A percentile compares a stretch with the other conserved stretches of the same genome.
Conservation (phyloP, 1,139 yeast species). For the Saccharomyces hybrid region DNA sequence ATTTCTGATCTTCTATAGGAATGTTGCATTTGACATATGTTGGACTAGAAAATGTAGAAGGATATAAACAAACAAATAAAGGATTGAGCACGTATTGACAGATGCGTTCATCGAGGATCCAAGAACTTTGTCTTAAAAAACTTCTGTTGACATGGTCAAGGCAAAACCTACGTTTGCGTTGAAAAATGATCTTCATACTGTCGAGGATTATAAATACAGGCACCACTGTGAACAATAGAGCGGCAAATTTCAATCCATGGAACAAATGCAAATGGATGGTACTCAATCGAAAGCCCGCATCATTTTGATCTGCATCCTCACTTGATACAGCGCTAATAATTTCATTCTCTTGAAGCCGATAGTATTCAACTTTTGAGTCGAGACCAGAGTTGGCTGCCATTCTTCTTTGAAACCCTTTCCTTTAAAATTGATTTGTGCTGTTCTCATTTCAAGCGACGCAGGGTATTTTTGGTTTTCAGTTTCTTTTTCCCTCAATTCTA, state of each 20-base stretch:
- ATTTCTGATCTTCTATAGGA: constrained; percentile 1
- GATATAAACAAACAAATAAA: constrained; percentile 7
- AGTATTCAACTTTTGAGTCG: neutral
- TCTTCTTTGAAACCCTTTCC: constrained; percentile 2
- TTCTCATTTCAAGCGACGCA: neutral
- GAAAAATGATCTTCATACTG: constrained; percentile 1
- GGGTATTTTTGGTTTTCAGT: neutral
- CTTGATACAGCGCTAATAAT: neutral
- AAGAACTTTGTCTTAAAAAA: constrained; percentile 16
- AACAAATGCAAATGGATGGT: neutral
- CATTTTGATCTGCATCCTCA: neutral
- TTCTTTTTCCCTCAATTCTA: neutral
- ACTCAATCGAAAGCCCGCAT: neutral
- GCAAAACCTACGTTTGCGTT: constrained; percentile 2
- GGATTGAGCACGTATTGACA: constrained; percentile 15
- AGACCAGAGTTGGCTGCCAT: constrained; percentile 1
- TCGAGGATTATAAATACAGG: constrained; percentile 3
- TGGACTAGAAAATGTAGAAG: neutral
- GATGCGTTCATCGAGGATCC: constrained; percentile 8
- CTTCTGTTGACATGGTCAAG: constrained; percentile 7
- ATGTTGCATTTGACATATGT: neutral
- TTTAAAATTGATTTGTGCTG: neutral
- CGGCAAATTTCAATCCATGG: constrained; percentile 1
- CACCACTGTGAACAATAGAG: constrained; percentile 1
- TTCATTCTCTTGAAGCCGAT: neutral